A percentile compares a stretch with the other conserved stretches of the same genome.
These are phyloP conservation scores for Pharnaceum exiguum DNA, from an alignment of 148 eudicot species.

Conservation along the genomic window DNA sequence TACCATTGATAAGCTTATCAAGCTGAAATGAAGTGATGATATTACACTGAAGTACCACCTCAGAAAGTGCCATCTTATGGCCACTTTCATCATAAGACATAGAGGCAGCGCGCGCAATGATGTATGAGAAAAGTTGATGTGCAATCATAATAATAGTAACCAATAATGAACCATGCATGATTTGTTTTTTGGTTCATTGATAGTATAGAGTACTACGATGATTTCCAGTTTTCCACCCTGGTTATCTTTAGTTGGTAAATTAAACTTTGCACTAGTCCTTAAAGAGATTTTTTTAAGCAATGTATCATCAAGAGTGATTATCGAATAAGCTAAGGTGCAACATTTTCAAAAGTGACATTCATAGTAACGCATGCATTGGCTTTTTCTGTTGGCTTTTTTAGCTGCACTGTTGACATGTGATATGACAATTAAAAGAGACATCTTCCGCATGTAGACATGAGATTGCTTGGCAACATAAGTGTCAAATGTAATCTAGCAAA, in stretches of 20 bases:
- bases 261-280: not conserved
- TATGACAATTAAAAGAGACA: conserved; percentile 9
- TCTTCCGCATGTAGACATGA: not conserved
- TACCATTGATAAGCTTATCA: not conserved
- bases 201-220: too few relatives aligned
- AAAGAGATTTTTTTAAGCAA: not conserved
- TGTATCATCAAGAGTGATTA: conserved; percentile 10
- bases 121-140: not conserved
- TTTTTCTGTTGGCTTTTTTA: not conserved
- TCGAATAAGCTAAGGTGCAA: conserved; percentile 11
- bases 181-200: not conserved
- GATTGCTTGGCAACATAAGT: too few relatives aligned
- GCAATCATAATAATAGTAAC: conserved; percentile 1
- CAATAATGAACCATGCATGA: not conserved
- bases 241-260: not conserved
- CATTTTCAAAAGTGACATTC: not conserved
- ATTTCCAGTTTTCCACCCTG: conserved; percentile 5
- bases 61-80: not conserved
- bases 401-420: not conserved
- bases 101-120: not conserved
- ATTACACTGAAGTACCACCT: conserved; percentile 3
- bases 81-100: not conserved
- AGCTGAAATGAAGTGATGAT: not conserved
- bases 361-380: not conserved
- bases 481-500: too few relatives aligned